phyloP scores from a whole-genome alignment of 495 filamentous ascomycete species.

The Aeminium ludgeri region DNA sequence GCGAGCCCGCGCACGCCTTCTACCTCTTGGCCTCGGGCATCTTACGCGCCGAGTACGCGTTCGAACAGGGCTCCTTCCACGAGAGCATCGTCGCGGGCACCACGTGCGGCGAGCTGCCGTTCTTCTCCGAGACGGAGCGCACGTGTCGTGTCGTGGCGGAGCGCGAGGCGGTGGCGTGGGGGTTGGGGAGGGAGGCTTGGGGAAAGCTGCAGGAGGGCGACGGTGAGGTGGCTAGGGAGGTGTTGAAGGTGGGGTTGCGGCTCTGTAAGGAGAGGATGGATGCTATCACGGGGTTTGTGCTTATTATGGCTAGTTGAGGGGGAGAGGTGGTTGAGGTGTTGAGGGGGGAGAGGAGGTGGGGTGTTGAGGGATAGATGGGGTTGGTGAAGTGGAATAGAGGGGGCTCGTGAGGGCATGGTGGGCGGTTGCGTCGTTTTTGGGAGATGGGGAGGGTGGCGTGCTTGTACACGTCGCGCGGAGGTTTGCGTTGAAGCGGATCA shows the following conservation, averaged over 20 bases:
- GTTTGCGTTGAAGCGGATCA: too few species aligned
- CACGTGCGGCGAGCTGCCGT: slow-evolving; percentile 88
- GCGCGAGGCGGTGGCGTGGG: slow-evolving; percentile 66
- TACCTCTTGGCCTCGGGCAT: slow-evolving; percentile 86
- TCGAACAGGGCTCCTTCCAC: slow-evolving; percentile 73
- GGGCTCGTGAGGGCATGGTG: too few species aligned
- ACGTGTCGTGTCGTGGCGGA: slow-evolving; percentile 77
- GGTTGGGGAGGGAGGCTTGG: slow-evolving; percentile 55
- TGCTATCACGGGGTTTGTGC: slow-evolving; percentile 47
- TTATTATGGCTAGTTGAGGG: slow-evolving; percentile 17
- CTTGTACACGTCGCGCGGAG: too few species aligned
- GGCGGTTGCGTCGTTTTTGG: too few species aligned
- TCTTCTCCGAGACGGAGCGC: slow-evolving; percentile 76
- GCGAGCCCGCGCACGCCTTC: slow-evolving; percentile 44
- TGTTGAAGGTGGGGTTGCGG: slow-evolving; percentile 71
- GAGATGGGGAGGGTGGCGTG: too few species aligned
- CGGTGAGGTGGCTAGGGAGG: slow-evolving; percentile 61
- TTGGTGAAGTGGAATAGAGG: too few species aligned
- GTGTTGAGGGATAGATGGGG: too few species aligned
- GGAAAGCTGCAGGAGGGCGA: slow-evolving; percentile 47
- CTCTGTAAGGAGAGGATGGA: slow-evolving; percentile 79
- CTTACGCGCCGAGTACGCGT: slow-evolving; percentile 71
- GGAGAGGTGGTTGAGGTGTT: background rate
- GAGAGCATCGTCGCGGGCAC: slow-evolving; percentile 90
- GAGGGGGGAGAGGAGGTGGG: too few species aligned